Percentiles rank a stretch among this genome's conserved stretches.
Evolutionary conservation across 2,329 filamentous ascomycete species (phyloP).

Genomic region (Tetracladium maxilliforme): DNA sequence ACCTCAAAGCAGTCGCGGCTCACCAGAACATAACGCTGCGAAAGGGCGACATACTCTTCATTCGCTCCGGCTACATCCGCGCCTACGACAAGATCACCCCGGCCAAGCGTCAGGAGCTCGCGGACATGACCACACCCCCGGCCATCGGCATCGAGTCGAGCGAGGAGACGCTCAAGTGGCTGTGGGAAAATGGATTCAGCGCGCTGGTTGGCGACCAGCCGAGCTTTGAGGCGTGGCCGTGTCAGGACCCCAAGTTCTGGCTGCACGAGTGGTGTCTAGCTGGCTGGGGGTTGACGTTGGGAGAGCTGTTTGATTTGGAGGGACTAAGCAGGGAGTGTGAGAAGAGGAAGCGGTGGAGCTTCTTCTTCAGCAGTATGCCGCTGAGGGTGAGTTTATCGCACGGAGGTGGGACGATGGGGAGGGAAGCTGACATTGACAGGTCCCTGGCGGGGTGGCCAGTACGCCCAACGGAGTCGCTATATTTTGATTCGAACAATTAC

Average conservation of each 20-base stretch:
- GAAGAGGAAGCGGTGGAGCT: conserved; percentile 18
- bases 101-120: conserved; percentile 21
- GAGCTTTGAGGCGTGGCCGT: conserved; percentile 20
- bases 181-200: conserved; percentile 23
- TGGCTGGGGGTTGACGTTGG: conserved; percentile 35
- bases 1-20: conserved; percentile 17
- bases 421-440: no score
- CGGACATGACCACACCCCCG: conserved; percentile 17
- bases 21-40: conserved; percentile 20
- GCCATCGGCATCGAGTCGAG: conserved; percentile 30
- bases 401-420: no score
- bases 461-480: no score
- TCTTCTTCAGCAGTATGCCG: conserved; percentile 24
- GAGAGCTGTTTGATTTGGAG: conserved; percentile 31
- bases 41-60: conserved; percentile 36
- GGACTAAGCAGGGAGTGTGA: conserved; percentile 17
- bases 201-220: conserved; percentile 28
- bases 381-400: no score
- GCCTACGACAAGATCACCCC: conserved; percentile 16
- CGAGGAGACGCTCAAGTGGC: conserved; percentile 23
- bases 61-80: conserved; percentile 30
- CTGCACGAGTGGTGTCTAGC: conserved; percentile 26
- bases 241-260: no score
- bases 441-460: no score
- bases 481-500: no score